Evolutionary conservation across 805 yeast genomes (phyloP), one percentile per base, ranked within the genome.

Genomic region (Candida sonorensis): DNA sequence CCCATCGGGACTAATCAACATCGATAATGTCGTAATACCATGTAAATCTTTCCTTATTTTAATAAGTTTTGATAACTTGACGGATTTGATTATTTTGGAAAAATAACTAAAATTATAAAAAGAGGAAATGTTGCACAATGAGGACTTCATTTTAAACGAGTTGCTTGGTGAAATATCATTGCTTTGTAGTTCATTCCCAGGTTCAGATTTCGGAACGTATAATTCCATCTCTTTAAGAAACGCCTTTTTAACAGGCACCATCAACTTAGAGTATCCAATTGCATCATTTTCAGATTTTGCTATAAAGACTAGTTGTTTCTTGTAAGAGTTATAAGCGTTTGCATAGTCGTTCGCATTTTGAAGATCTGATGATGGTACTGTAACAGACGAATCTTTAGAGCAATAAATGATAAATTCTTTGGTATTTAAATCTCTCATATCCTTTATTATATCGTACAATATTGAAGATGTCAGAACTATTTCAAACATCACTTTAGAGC

Each of bases 261-360:
- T 65, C 14, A 84, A 61, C 46, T 80, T 77, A 24, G 84, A 76
- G 31, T 67, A 63, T 0, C 94, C 95, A 28, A 83, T 66, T n/a
- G 58, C 38, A 17, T 77, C 81, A 9, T 90, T 83, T 24, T 66
- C 48, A 3, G 61, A 55, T 33, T 43, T 68, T 0, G 92, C 79
- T 5, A 81, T 69, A 33, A 86, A 67, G 17, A 68, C 62, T 28
- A 79, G 53, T 40, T 62, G 66, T 22, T 67, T 62, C 5, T 53
- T 42, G 16, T 45, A 35, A 15, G 40, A 12, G 5, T n/a, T 15
- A 12, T 17, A 21, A 8, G 16, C 48, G 9, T 24, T 17, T 11
- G 16, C 12, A 7, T 23, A 22, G 9, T 17, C 22, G n/a, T n/a
- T n/a, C n/a, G n/a, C n/a, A n/a, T n/a, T n/a, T n/a, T n/a, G n/a